Conservation (phyloP, 441 rosid species). For the Gossypium trilobum region DNA sequence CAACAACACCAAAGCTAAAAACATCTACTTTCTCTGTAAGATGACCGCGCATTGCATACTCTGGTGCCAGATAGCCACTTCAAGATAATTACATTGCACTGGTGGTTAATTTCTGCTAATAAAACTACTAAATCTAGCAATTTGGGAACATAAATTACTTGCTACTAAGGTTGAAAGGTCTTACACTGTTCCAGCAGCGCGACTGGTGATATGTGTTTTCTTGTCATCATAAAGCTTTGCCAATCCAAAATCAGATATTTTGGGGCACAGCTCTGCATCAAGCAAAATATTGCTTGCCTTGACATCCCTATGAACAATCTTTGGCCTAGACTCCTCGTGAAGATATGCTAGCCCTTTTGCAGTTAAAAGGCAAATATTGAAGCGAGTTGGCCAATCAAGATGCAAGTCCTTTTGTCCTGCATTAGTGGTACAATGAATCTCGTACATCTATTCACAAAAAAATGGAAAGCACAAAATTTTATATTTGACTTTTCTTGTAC, state of each 20-base stretch:
- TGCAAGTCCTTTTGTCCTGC: background rate
- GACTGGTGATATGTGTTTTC: constrained; percentile 64
- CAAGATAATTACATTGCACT: constrained; percentile 8
- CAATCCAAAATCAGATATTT: constrained; percentile 72
- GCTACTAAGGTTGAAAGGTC: constrained; percentile 5
- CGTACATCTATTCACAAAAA: background rate
- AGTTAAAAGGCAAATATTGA: constrained; percentile 46
- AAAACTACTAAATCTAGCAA: background rate
- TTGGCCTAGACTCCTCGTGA: constrained; percentile 61
- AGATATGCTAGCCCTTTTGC: constrained; percentile 71
- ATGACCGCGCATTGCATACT: constrained; percentile 70
- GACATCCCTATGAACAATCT: constrained; percentile 71
- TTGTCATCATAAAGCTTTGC: constrained; percentile 67
- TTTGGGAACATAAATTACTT: background rate
- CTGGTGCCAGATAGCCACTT: constrained; percentile 73
- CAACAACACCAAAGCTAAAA: constrained; percentile 65
- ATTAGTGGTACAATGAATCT: background rate
- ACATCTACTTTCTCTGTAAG: constrained; percentile 77
- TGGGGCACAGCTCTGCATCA: constrained; percentile 48
- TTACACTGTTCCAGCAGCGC: constrained; percentile 70
- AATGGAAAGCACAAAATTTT: background rate
- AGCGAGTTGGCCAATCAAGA: constrained; percentile 45
- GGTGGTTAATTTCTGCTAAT: background rate
- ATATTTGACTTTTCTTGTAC: constrained; percentile 20
- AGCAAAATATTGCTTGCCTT: constrained; percentile 57